A percentile compares a stretch with the other conserved stretches of the same genome.
These are phyloP conservation scores for Penicillium digitatum DNA, from an alignment of 2,329 filamentous ascomycete genomes.

Conservation along the genomic window DNA sequence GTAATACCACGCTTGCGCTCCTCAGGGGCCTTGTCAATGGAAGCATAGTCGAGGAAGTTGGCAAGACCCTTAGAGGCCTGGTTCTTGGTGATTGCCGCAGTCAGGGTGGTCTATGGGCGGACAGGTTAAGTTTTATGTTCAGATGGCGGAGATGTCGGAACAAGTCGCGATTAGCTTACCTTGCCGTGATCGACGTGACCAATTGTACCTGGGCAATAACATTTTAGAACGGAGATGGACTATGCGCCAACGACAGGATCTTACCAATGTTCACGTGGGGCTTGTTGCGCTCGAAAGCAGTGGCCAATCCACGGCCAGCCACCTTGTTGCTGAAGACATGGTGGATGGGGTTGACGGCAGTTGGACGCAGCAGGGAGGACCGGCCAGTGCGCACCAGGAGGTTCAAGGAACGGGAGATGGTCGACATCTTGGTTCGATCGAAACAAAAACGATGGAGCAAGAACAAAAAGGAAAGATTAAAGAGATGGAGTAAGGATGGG, in stretches of 20 bases:
- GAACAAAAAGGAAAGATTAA: conserved; percentile 24
- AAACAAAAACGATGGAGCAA: conserved; percentile 30
- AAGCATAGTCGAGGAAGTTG: conserved; percentile 92
- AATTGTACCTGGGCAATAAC: conserved; percentile 67
- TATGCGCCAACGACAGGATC: conserved; percentile 18
- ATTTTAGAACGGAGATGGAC: neutral
- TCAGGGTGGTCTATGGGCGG: conserved; percentile 77
- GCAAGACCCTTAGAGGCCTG: conserved; percentile 92
- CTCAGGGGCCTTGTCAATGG: conserved; percentile 98
- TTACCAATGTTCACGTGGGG: conserved; percentile 97
- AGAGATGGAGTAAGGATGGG: conserved; percentile 27
- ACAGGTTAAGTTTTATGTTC: conserved; percentile 14
- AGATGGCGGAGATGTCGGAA: conserved; percentile 2
- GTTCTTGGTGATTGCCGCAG: conserved; percentile 97
- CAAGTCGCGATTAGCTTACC: conserved; percentile 51
- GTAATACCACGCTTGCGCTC: conserved; percentile 99
- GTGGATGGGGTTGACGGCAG: conserved; percentile 71
- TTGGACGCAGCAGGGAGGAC: conserved; percentile 65
- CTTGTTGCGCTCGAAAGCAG: conserved; percentile 79
- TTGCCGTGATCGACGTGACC: conserved; percentile 99
- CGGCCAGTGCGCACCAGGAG: conserved; percentile 80
- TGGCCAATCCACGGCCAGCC: conserved; percentile 55
- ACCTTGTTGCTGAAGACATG: conserved; percentile 48
- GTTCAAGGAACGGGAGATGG: conserved; percentile 70
- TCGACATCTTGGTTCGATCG: conserved; percentile 63